Evolutionary conservation across 768 basidiomycete species (phyloP).

Genomic region (Macrolepiota albuminosa): DNA sequence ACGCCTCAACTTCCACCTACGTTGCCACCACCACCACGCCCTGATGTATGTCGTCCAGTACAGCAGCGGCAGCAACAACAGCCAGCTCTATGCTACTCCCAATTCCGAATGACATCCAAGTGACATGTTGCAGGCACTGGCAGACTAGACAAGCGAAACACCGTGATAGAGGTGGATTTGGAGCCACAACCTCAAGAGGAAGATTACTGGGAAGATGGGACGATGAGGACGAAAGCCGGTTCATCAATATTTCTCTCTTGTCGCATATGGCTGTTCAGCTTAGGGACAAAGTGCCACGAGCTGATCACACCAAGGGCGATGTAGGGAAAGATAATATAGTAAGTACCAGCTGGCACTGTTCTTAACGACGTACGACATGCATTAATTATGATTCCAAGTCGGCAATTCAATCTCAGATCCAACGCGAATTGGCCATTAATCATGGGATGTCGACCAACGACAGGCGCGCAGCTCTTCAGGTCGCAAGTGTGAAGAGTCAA

Average conservation of each 20-base stretch:
- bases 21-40: neutral
- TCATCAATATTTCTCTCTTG: constrained; percentile 84
- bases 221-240: constrained; percentile 67
- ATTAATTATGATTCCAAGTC: constrained; percentile 41
- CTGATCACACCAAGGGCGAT: constrained; percentile 86
- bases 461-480: constrained; percentile 77
- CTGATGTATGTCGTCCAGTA: constrained; percentile 3
- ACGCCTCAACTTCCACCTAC: constrained; percentile 4
- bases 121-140: constrained; percentile 32
- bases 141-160: constrained; percentile 20
- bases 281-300: constrained; percentile 84
- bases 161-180: constrained; percentile 8
- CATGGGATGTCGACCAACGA: constrained; percentile 74
- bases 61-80: neutral
- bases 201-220: constrained; percentile 57
- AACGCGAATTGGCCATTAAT: constrained; percentile 73
- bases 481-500: constrained; percentile 87
- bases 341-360: constrained; percentile 25
- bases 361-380: neutral
- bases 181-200: constrained; percentile 23
- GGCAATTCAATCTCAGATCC: constrained; percentile 83
- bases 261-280: constrained; percentile 87
- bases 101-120: constrained; percentile 28
- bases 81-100: constrained; percentile 3
- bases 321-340: constrained; percentile 94